A percentile compares a stretch with the other conserved stretches of the same genome.
phyloP scores from a whole-genome alignment of 306 rosid species.

The Mucuna pruriens region DNA sequence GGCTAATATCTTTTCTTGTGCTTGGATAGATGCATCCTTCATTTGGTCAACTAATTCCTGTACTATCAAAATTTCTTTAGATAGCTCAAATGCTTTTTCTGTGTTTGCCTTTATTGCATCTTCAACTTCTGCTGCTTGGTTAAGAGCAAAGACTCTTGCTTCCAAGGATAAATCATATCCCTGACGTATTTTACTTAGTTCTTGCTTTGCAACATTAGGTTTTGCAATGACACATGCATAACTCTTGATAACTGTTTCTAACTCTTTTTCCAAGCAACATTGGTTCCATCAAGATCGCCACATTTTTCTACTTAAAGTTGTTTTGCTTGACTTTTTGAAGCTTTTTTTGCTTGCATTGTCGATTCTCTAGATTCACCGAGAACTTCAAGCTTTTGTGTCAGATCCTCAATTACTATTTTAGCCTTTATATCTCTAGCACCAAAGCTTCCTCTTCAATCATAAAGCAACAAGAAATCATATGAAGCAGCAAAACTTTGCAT shows the following conservation, averaged over 20 bases:
- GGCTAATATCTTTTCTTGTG: slow-evolving; percentile 53
- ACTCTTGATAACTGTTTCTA: slow-evolving; percentile 57
- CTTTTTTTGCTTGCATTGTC: slow-evolving; percentile 54
- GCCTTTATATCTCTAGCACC: slow-evolving; percentile 95
- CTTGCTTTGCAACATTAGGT: slow-evolving; percentile 72
- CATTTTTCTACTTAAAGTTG: slow-evolving; percentile 53
- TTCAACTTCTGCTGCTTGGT: slow-evolving; percentile 66
- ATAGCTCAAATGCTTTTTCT: slow-evolving; percentile 60
- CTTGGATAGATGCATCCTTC: slow-evolving; percentile 53
- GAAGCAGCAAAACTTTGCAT: slow-evolving; percentile 57
- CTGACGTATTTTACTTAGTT: slow-evolving; percentile 59
- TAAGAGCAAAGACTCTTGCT: slow-evolving; percentile 60
- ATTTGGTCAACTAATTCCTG: slow-evolving; percentile 63
- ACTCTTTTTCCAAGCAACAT: slow-evolving; percentile 56
- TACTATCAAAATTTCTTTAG: slow-evolving; percentile 59
- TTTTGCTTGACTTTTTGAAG: slow-evolving; percentile 53
- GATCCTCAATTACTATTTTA: slow-evolving; percentile 54
- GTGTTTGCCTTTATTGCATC: slow-evolving; percentile 56
- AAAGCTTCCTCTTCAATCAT: slow-evolving; percentile 63
- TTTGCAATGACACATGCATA: slow-evolving; percentile 52
- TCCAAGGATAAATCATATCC: slow-evolving; percentile 62
- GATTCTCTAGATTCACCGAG: slow-evolving; percentile 59
- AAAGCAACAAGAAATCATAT: slow-evolving; percentile 44
- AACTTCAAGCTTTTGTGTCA: slow-evolving; percentile 54
- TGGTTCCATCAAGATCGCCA: slow-evolving; percentile 40